phyloP scores from a whole-genome alignment of 179 eudicot species.

The Beta macrorhiza region DNA sequence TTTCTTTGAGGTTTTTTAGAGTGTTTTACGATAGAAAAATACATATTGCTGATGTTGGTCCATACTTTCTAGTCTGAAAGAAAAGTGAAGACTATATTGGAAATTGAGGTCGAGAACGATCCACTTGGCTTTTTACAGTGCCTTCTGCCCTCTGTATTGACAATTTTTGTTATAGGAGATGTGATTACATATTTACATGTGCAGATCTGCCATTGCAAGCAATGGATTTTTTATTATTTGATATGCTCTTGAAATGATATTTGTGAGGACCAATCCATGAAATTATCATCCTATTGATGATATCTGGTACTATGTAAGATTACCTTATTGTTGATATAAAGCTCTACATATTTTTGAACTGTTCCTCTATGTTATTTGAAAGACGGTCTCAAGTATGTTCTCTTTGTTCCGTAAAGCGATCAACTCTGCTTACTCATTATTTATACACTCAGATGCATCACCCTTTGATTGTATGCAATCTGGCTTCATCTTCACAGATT shows the following conservation, averaged over 20 bases:
- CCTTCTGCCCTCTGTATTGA: too few relatives aligned
- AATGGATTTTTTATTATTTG: neutral
- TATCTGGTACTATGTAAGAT: neutral
- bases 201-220: too few relatives aligned
- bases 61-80: neutral
- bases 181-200: too few relatives aligned
- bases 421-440: too few relatives aligned
- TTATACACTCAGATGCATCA: too few relatives aligned
- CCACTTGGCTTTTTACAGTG: neutral
- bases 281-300: neutral
- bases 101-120: neutral
- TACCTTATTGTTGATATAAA: neutral
- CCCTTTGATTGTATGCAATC: too few relatives aligned
- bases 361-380: neutral
- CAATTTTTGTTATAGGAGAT: neutral
- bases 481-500: too few relatives aligned
- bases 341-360: neutral
- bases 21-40: neutral
- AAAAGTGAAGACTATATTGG: neutral
- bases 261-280: neutral
- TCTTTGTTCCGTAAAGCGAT: neutral
- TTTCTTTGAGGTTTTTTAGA: neutral
- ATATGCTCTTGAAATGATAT: neutral
- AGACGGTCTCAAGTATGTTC: neutral
- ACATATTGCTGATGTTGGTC: neutral